These are phyloP conservation scores for Ceraceosorus guamensis DNA, from an alignment of 1,284 basidiomycete genomes.

Conservation along the genomic window DNA sequence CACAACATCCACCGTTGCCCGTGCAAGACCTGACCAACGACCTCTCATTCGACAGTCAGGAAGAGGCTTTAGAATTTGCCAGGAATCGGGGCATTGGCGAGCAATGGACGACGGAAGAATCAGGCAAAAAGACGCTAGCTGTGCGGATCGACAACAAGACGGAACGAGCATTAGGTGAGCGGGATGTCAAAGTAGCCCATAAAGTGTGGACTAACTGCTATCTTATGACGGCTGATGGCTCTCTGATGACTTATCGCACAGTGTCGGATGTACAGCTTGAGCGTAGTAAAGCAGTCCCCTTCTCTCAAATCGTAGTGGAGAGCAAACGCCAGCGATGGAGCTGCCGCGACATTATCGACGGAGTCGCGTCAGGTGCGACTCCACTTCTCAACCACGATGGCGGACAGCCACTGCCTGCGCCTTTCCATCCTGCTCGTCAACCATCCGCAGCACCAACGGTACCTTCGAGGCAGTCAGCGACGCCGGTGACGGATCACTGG, in stretches of 20 bases:
- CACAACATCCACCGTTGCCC: conserved; percentile 42
- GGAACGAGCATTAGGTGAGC: not conserved
- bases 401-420: not conserved
- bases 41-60: conserved; percentile 29
- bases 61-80: conserved; percentile 13
- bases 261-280: conserved; percentile 14
- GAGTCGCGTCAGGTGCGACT: conserved; percentile 42
- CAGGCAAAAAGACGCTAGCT: conserved; percentile 51
- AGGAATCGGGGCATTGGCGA: conserved; percentile 14
- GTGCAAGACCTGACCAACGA: conserved; percentile 17
- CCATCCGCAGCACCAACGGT: no score
- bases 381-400: conserved; percentile 1
- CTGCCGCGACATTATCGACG: conserved; percentile 72
- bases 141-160: conserved; percentile 49
- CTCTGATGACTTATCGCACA: conserved; percentile 55
- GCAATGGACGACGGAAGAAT: conserved; percentile 11
- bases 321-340: conserved; percentile 59
- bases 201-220: conserved; percentile 23
- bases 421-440: not conserved
- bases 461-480: no score
- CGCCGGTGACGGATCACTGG: no score
- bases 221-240: no score
- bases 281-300: conserved; percentile 47
- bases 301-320: conserved; percentile 61
- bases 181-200: not conserved